Percentiles rank a stretch among this genome's conserved stretches.
Evolutionary conservation across 1,284 basidiomycete genomes (phyloP).

Genomic region (Fomes fomentarius): DNA sequence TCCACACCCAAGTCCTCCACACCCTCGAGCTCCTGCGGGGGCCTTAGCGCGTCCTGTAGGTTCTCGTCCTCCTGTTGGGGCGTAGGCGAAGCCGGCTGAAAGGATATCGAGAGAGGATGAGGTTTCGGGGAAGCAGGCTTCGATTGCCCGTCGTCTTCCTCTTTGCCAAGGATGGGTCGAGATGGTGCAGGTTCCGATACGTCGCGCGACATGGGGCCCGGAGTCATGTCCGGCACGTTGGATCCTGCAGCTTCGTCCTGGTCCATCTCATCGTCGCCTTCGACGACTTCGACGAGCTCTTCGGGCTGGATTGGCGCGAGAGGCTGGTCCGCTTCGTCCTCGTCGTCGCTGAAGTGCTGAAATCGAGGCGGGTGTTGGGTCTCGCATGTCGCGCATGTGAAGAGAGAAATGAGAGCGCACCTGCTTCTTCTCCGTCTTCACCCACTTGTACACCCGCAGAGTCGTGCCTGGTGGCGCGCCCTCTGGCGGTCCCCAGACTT

Average conservation of each 20-base stretch:
- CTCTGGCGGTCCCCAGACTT: conserved; percentile 63
- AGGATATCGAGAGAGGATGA: conserved; percentile 47
- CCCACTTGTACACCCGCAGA: conserved; percentile 72
- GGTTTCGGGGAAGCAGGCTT: conserved; percentile 70
- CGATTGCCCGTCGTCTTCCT: conserved; percentile 50
- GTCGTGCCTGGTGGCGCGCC: conserved; percentile 54
- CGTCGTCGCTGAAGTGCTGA: conserved; percentile 60
- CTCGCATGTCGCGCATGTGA: neutral
- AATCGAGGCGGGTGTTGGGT: neutral
- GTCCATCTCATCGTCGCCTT: conserved; percentile 60
- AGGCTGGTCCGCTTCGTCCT: conserved; percentile 73
- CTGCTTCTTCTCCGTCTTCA: conserved; percentile 73
- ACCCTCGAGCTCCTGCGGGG: conserved; percentile 4
- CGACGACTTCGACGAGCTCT: conserved; percentile 33
- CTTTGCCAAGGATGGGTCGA: conserved; percentile 23
- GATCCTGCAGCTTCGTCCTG: conserved; percentile 67
- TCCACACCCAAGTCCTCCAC: conserved; percentile 18
- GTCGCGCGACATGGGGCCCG: conserved; percentile 34
- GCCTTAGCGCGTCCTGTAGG: conserved; percentile 31
- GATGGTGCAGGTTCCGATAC: conserved; percentile 37
- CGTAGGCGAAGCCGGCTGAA: conserved; percentile 39
- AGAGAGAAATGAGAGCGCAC: conserved; percentile 39
- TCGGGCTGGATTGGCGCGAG: conserved; percentile 73
- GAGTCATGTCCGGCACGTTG: conserved; percentile 41
- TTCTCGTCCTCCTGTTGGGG: conserved; percentile 34